These are phyloP conservation scores for Plasmodium chabaudi DNA, from an alignment of 169 alveolate genomes.

Conservation along the genomic window DNA sequence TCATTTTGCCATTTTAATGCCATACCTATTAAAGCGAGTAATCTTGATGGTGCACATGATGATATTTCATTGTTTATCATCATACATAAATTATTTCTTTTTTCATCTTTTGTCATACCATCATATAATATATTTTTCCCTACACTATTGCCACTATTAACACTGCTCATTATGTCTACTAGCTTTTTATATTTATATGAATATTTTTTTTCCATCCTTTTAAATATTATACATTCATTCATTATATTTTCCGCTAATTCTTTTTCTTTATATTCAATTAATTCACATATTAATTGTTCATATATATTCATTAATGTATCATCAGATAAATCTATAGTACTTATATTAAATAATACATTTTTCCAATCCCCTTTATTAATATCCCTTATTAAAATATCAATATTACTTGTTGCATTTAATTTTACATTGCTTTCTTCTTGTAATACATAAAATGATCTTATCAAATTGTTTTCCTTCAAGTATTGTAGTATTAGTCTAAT, in stretches of 20 bases:
- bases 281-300: constrained; percentile 85
- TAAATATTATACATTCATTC: constrained; percentile 68
- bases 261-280: constrained; percentile 82
- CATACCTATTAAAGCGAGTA: constrained; percentile 85
- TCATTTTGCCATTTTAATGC: constrained; percentile 87
- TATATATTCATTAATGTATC: constrained; percentile 80
- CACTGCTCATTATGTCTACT: constrained; percentile 19
- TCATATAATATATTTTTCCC: constrained; percentile 50
- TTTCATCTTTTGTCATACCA: constrained; percentile 70
- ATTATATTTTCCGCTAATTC: constrained; percentile 79
- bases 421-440: constrained; percentile 85
- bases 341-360: constrained; percentile 81
- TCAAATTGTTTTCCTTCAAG: constrained; percentile 82
- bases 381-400: constrained; percentile 82
- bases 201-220: constrained; percentile 64
- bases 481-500: constrained; percentile 82
- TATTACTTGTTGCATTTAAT: constrained; percentile 81
- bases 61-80: constrained; percentile 79
- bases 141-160: constrained; percentile 6
- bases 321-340: constrained; percentile 83
- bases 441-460: constrained; percentile 80
- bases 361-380: constrained; percentile 86
- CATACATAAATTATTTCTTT: constrained; percentile 57
- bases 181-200: constrained; percentile 50
- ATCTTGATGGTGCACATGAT: constrained; percentile 84